Base-by-base conservation (phyloP, 345 rosid species). In the Camelina neglecta region DNA sequence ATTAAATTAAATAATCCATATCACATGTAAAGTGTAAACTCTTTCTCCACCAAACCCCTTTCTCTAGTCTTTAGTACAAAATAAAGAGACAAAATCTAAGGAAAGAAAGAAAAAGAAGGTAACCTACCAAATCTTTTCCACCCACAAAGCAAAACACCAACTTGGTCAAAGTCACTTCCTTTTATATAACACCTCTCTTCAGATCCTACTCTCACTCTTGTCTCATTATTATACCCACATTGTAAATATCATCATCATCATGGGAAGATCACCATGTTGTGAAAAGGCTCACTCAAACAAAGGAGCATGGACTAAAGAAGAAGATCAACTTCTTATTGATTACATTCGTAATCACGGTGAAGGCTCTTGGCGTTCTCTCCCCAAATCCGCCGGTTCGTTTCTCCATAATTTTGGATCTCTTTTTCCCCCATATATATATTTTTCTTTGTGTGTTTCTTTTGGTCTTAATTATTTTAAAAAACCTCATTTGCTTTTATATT, bases 281-380 rank as follows among this genome's bases (percentile, higher is more conserved):
- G 97, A 92, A 65, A 92, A 88, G 45, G 90, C 90, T 11, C 97
- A 92, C 69, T 88, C 92, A 38, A 89, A 92, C 79, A 92, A 91
- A 75, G 97, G 97, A 12, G 95, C 97, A 3, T 91, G 97, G 97
- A 89, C 91, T 45, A 92, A 88, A 73, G 97, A 92, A 20, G 97
- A 92, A 80, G 97, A 92, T 56, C 89, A 86, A 60, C 89, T 90
- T 67, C 93, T 92, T 50, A 66, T 88, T 63, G 86, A 86, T 53
- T 88, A 90, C 59, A 92, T 92, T 69, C 87, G 92, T 39, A 44
- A 50, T 47, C 90, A 92, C 26, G 97, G 97, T 21, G 96, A 92
- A 79, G 96, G 97, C 38, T 88, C 90, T 79, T 92, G 97, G 97
- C 93, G 96, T n/a, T 92, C 97, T 20, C 93, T 90, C n/a, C 97